These are phyloP conservation scores for Periglandula ipomoeae DNA, from an alignment of 2,329 filamentous ascomycete genomes.

Conservation along the genomic window DNA sequence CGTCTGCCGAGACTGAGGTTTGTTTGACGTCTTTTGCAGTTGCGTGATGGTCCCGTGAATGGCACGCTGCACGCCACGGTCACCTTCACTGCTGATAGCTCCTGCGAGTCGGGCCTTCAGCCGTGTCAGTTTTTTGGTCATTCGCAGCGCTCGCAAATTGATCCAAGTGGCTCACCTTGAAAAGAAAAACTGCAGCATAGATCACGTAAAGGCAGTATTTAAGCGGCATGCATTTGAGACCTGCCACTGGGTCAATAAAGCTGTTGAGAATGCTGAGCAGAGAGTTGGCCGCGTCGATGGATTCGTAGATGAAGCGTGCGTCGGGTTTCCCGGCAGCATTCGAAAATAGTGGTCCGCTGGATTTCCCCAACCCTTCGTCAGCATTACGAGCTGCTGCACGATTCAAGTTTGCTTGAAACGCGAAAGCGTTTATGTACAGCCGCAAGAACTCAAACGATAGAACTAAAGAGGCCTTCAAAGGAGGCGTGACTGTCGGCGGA, in stretches of 20 bases:
- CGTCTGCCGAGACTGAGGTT: slow-evolving; percentile 50
- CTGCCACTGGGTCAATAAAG: slow-evolving; percentile 47
- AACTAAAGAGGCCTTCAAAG: slow-evolving; percentile 57
- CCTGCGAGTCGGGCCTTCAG: slow-evolving; percentile 45
- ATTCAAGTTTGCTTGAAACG: slow-evolving; percentile 61
- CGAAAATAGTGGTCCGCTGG: slow-evolving; percentile 33
- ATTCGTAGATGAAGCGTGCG: slow-evolving; percentile 58
- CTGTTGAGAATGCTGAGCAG: slow-evolving; percentile 51
- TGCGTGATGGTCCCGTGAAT: slow-evolving; percentile 49
- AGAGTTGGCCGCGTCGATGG: slow-evolving; percentile 54
- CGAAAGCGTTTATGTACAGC: slow-evolving; percentile 67
- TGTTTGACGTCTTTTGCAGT: slow-evolving; percentile 48
- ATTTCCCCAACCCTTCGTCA: slow-evolving; percentile 26
- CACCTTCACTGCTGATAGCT: slow-evolving; percentile 45
- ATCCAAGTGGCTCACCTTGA: slow-evolving; percentile 39
- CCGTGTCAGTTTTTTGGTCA: neutral
- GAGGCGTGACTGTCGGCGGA: slow-evolving; percentile 40
- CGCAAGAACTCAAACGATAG: slow-evolving; percentile 65
- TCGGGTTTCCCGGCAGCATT: slow-evolving; percentile 52
- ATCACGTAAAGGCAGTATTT: slow-evolving; percentile 54
- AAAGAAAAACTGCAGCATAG: slow-evolving; percentile 56
- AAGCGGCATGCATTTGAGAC: slow-evolving; percentile 54
- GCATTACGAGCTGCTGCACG: slow-evolving; percentile 25
- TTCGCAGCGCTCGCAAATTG: no score
- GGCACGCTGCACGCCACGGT: slow-evolving; percentile 45